Evolutionary conservation across 805 yeast species (phyloP).

Genomic region (Nakazawaea molendinolei): DNA sequence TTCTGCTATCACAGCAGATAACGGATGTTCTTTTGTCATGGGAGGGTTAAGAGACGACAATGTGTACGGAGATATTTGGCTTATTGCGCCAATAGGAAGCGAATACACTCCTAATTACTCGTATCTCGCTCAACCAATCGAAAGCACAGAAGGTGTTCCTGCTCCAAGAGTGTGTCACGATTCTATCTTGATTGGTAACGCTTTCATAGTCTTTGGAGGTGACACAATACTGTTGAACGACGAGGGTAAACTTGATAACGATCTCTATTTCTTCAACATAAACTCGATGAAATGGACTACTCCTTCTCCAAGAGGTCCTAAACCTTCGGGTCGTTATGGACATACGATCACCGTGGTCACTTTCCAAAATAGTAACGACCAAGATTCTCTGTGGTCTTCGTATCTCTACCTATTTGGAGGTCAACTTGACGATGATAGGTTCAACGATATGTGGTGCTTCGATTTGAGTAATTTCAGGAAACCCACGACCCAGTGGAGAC

Average conservation of each 20-base stretch:
- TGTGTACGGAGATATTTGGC: slow-evolving; percentile 96
- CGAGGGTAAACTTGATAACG: slow-evolving; percentile 78
- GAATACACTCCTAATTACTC: slow-evolving; percentile 30
- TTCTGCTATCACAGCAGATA: slow-evolving; percentile 67
- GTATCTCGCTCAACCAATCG: slow-evolving; percentile 45
- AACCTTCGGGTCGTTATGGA: slow-evolving; percentile 93
- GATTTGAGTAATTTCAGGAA: slow-evolving; percentile 82
- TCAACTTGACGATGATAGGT: slow-evolving; percentile 73
- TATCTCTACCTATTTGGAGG: slow-evolving; percentile 88
- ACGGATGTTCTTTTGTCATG: slow-evolving; percentile 79
- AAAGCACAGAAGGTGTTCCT: slow-evolving; percentile 74
- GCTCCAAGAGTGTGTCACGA: slow-evolving; percentile 98
- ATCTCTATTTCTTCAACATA: slow-evolving; percentile 78
- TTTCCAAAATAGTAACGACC: slow-evolving; percentile 36
- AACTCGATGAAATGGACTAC: slow-evolving; percentile 73
- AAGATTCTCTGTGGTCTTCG: slow-evolving; percentile 32
- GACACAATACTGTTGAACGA: slow-evolving; percentile 80
- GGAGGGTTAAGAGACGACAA: slow-evolving; percentile 93
- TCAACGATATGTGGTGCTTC: slow-evolving; percentile 79
- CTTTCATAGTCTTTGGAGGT: slow-evolving; percentile 93
- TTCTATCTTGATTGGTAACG: slow-evolving; percentile 86
- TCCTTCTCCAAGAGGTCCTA: slow-evolving; percentile 64
- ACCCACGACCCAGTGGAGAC: slow-evolving; percentile 81
- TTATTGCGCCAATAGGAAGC: slow-evolving; percentile 46
- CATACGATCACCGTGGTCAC: slow-evolving; percentile 80